Percentiles rank a stretch among this genome's conserved stretches.
Evolutionary conservation across 2,329 filamentous ascomycete species (phyloP).

Genomic region (Trichoderma endophyticum): DNA sequence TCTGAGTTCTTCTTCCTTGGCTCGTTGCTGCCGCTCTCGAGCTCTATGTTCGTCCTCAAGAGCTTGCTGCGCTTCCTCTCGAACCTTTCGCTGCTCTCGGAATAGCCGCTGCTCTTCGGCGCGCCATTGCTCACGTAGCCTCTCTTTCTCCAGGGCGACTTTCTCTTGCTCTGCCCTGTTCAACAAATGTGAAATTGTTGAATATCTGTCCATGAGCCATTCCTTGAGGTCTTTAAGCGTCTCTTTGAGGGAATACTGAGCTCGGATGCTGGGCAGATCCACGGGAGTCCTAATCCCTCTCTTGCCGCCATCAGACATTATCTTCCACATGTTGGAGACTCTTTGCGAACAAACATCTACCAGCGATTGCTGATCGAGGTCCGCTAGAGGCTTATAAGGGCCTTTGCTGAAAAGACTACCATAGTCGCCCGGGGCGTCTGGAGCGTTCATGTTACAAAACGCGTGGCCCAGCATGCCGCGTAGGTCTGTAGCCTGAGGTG

Average conservation of each 20-base stretch:
- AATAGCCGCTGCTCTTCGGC: neutral
- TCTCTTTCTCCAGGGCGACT: neutral
- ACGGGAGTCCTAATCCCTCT: neutral
- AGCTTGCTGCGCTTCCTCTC: neutral
- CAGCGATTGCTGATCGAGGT: slow-evolving; percentile 14
- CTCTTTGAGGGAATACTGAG: neutral
- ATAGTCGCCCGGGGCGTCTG: neutral
- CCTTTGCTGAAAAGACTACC: slow-evolving; percentile 23
- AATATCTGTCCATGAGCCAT: neutral
- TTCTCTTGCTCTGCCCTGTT: neutral
- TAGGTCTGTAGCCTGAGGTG: slow-evolving; percentile 16
- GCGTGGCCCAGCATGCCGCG: slow-evolving; percentile 27
- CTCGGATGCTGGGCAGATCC: neutral
- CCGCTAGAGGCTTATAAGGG: slow-evolving; percentile 28
- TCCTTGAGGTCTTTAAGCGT: neutral
- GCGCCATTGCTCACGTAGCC: neutral
- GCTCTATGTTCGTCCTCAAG: neutral
- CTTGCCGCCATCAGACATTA: neutral
- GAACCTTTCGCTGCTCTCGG: neutral
- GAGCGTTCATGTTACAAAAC: slow-evolving; percentile 29
- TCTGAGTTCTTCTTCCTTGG: neutral
- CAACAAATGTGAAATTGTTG: neutral
- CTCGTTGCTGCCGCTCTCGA: neutral
- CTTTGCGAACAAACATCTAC: slow-evolving; percentile 26
- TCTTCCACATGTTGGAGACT: slow-evolving; percentile 21